These are phyloP conservation scores for Gypsophila paniculata DNA, from an alignment of 179 eudicot species.

Conservation along the genomic window DNA sequence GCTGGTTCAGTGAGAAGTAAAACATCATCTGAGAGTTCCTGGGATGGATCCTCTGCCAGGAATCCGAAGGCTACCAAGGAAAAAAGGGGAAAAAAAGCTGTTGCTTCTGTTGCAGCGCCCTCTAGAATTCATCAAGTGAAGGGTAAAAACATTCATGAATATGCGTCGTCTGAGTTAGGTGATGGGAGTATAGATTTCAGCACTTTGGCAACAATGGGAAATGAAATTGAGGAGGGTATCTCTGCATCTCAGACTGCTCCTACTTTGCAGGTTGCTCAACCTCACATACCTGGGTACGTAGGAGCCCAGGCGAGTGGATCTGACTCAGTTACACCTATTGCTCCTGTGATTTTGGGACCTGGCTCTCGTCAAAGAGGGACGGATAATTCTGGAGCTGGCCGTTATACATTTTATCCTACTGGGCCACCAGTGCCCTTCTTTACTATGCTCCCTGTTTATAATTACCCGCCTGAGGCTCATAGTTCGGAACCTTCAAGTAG, in stretches of 20 bases:
- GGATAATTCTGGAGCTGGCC: conserved; percentile 48
- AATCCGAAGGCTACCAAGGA: conserved; percentile 49
- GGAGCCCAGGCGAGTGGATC: conserved; percentile 49
- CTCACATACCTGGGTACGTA: conserved; percentile 43
- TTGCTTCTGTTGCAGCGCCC: conserved; percentile 30
- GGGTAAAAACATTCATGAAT: conserved; percentile 37
- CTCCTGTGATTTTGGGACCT: conserved; percentile 53
- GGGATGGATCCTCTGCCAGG: conserved; percentile 72
- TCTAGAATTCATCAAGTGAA: conserved; percentile 38
- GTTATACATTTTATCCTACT: conserved; percentile 62
- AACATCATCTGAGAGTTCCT: conserved; percentile 79
- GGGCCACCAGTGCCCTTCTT: conserved; percentile 93
- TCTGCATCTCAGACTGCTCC: conserved; percentile 31
- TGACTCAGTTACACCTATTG: conserved; percentile 43
- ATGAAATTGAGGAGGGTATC: conserved; percentile 40
- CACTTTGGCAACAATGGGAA: conserved; percentile 24
- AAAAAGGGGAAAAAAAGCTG: conserved; percentile 48
- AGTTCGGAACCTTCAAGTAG: conserved; percentile 40
- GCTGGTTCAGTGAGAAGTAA: conserved; percentile 55
- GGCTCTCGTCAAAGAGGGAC: conserved; percentile 46
- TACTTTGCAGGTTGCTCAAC: conserved; percentile 36
- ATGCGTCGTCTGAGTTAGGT: conserved; percentile 34
- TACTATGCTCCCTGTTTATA: conserved; percentile 70
- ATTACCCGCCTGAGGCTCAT: conserved; percentile 41
- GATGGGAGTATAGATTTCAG: conserved; percentile 46